Conservation (phyloP, 2,329 filamentous ascomycete species). For the Grosmannia huntii region DNA sequence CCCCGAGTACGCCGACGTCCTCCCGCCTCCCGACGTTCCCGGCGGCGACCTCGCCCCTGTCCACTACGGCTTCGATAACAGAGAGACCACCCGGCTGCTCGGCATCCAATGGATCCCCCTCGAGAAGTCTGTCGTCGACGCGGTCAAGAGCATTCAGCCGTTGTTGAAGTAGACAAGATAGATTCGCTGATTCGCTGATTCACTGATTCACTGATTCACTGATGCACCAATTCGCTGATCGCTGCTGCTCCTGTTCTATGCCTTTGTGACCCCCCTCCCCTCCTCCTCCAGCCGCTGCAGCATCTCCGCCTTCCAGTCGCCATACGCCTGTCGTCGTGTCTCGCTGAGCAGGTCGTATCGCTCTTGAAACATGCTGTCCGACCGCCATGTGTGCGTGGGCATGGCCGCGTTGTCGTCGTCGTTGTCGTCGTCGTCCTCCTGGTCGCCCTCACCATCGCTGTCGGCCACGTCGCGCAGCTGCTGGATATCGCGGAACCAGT, state of each 20-base stretch:
- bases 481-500: constrained; percentile 50
- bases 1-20: constrained; percentile 32
- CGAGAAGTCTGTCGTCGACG: constrained; percentile 50
- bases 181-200: background rate
- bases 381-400: constrained; percentile 29
- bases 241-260: background rate
- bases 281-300: constrained; percentile 35
- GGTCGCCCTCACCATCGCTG: constrained; percentile 9
- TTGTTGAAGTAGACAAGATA: background rate
- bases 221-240: background rate
- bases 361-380: constrained; percentile 64
- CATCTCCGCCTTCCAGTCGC: constrained; percentile 49
- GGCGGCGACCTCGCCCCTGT: constrained; percentile 30
- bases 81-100: constrained; percentile 43
- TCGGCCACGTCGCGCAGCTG: constrained; percentile 32
- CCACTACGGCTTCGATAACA: constrained; percentile 44
- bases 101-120: constrained; percentile 49
- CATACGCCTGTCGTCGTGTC: constrained; percentile 46
- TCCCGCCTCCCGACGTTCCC: constrained; percentile 31
- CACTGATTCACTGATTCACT: background rate
- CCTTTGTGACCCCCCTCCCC: no score
- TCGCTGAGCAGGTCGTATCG: constrained; percentile 60
- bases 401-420: constrained; percentile 16
- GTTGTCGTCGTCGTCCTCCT: constrained; percentile 21
- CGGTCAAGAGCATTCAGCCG: constrained; percentile 47